A percentile compares a stretch with the other conserved stretches of the same genome.
These are phyloP conservation scores for Trebouxia gelatinosa DNA, from an alignment of 163 green algal genomes.

Conservation along the genomic window DNA sequence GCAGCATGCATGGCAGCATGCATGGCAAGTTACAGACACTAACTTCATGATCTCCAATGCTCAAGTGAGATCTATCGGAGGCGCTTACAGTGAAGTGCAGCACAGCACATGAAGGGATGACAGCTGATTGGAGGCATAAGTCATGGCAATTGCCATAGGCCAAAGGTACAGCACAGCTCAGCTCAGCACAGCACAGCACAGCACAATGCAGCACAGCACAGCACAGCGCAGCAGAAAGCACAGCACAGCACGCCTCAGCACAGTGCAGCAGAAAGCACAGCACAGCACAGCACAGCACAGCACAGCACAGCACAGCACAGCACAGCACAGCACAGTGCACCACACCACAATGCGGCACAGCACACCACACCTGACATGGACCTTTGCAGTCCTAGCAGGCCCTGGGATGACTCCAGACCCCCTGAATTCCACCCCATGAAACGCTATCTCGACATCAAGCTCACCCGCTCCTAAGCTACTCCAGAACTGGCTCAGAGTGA, in stretches of 20 bases:
- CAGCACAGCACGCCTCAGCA: too few relatives aligned
- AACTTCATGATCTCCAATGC: too few relatives aligned
- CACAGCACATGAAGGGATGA: too few relatives aligned
- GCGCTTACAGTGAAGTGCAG: too few relatives aligned
- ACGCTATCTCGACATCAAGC: constrained; percentile 64
- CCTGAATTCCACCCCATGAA: constrained; percentile 67
- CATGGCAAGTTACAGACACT: neutral
- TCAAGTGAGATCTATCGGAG: too few relatives aligned
- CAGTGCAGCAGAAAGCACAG: neutral
- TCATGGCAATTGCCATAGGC: too few relatives aligned
- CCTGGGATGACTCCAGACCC: constrained; percentile 30
- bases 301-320: neutral
- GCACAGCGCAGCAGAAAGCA: too few relatives aligned
- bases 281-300: neutral
- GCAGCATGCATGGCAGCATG: neutral
- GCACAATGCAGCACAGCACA: too few relatives aligned
- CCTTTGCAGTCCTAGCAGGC: neutral
- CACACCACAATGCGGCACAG: neutral
- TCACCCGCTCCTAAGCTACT: constrained; percentile 51
- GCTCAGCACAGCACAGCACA: too few relatives aligned
- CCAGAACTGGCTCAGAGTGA: constrained; percentile 88
- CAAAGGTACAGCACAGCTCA: too few relatives aligned
- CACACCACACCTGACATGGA: neutral
- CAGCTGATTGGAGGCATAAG: too few relatives aligned
- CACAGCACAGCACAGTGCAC: neutral